Evolutionary conservation across 768 basidiomycete genomes (phyloP).

Genomic region (Podaxis mareebaensis): DNA sequence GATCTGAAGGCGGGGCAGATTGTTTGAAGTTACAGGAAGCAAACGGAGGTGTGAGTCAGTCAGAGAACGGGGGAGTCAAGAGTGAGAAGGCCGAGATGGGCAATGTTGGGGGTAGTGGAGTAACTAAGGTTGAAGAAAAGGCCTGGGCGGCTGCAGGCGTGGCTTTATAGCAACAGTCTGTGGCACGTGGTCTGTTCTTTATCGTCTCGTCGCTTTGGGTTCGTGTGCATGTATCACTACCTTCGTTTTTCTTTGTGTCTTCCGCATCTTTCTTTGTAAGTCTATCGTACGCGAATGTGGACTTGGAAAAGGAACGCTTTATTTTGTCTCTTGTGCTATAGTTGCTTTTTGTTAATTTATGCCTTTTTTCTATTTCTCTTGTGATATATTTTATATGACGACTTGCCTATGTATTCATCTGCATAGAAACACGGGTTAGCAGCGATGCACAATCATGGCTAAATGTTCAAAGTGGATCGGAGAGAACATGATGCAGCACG

Average conservation of each 20-base stretch:
- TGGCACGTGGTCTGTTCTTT: neutral
- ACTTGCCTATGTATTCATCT: neutral
- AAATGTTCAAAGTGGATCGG: neutral
- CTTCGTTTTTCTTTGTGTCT: neutral
- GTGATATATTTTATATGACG: neutral
- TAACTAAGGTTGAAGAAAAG: conserved; percentile 3
- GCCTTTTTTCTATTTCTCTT: neutral
- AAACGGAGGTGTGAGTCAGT: neutral
- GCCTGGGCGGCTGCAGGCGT: neutral
- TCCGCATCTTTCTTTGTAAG: neutral
- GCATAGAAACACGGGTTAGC: neutral
- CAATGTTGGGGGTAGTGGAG: conserved; percentile 11
- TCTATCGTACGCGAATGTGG: neutral
- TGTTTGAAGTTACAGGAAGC: conserved; percentile 27
- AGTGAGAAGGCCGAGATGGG: conserved; percentile 16
- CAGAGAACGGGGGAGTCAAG: neutral
- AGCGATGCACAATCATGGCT: neutral
- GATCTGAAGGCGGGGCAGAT: conserved; percentile 32
- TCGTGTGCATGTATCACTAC: conserved; percentile 2
- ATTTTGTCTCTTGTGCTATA: neutral
- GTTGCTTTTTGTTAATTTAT: conserved; percentile 11
- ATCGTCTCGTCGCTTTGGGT: neutral
- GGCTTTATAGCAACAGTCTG: conserved; percentile 11
- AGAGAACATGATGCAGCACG: neutral
- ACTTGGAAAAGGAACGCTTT: conserved; percentile 16